These are phyloP conservation scores for Boletus vermiculosoides DNA, from an alignment of 768 basidiomycete species.

Conservation along the genomic window DNA sequence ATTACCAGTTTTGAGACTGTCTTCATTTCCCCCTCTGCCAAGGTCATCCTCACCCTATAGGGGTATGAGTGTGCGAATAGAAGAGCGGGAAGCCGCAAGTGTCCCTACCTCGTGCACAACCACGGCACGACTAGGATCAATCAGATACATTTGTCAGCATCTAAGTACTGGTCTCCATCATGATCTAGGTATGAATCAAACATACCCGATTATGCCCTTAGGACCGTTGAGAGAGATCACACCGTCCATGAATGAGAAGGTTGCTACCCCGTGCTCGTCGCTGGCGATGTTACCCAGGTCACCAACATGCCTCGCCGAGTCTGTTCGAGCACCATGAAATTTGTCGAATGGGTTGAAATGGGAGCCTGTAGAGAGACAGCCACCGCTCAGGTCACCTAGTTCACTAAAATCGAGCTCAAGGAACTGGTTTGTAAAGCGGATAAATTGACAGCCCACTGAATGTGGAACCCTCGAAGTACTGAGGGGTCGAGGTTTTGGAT, in stretches of 20 bases:
- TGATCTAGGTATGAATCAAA: not conserved
- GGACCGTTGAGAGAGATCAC: slow-evolving; percentile 67
- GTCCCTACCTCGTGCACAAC: slow-evolving; percentile 66
- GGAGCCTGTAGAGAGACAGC: slow-evolving; percentile 64
- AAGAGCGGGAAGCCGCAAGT: not conserved
- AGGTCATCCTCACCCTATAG: slow-evolving; percentile 73
- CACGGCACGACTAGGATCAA: slow-evolving; percentile 53
- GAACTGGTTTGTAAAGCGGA: slow-evolving; percentile 20
- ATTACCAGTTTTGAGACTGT: slow-evolving; percentile 77
- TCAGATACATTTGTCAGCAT: slow-evolving; percentile 5
- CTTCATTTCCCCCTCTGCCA: slow-evolving; percentile 63
- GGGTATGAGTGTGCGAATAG: slow-evolving; percentile 9
- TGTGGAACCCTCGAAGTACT: slow-evolving; percentile 70
- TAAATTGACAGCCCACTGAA: slow-evolving; percentile 55
- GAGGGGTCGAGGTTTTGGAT: slow-evolving; percentile 59
- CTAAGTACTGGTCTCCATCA: not conserved
- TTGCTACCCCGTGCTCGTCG: slow-evolving; percentile 55
- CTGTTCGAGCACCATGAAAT: slow-evolving; percentile 63
- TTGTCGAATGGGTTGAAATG: slow-evolving; percentile 75
- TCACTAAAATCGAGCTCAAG: slow-evolving; percentile 10
- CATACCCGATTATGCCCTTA: slow-evolving; percentile 67
- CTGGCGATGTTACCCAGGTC: slow-evolving; percentile 74
- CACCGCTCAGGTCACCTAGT: slow-evolving; percentile 63
- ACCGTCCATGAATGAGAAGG: slow-evolving; percentile 56
- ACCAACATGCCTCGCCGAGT: slow-evolving; percentile 63